Conservation (phyloP, 495 filamentous ascomycete species). For the Oidiodendron maius region DNA sequence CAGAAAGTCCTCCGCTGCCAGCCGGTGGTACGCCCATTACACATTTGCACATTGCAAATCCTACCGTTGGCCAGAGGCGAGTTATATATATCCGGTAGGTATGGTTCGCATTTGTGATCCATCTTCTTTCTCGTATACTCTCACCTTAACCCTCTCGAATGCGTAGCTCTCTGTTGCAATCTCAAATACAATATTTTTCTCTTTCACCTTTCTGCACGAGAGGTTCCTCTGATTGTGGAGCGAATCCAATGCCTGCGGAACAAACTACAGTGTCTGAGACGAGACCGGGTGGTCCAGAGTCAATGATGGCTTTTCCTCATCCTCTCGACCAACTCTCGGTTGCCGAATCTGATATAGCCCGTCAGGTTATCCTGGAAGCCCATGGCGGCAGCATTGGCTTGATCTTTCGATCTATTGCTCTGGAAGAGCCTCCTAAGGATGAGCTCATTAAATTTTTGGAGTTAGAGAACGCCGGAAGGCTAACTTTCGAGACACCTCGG, state of each 20-base stretch:
- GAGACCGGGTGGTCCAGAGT: conserved; percentile 32
- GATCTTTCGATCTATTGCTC: conserved; percentile 15
- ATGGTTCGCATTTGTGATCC: too few species aligned
- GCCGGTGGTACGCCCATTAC: too few species aligned
- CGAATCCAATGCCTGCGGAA: conserved; percentile 2
- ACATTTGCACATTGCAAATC: too few species aligned
- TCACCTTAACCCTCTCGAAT: too few species aligned
- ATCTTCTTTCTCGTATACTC: too few species aligned
- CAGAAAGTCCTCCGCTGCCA: too few species aligned
- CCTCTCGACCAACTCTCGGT: conserved; percentile 20
- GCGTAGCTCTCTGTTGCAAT: too few species aligned
- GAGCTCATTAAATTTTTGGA: conserved; percentile 14
- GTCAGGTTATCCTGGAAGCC: conserved; percentile 8
- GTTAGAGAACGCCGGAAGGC: conserved; percentile 13
- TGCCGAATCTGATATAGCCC: conserved; percentile 8
- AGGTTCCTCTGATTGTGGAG: too few species aligned
- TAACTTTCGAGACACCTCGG: conserved; percentile 7
- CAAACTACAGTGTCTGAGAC: conserved; percentile 21
- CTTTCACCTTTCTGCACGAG: too few species aligned
- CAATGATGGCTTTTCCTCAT: conserved; percentile 15
- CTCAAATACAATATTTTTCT: too few species aligned
- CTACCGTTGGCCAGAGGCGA: too few species aligned
- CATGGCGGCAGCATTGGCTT: conserved; percentile 8
- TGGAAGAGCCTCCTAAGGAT: conserved; percentile 17
- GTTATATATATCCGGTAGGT: too few species aligned